A percentile compares a stretch with the other conserved stretches of the same genome.
Evolutionary conservation across 2,329 filamentous ascomycete species (phyloP).

Genomic region (Capronia americana): DNA sequence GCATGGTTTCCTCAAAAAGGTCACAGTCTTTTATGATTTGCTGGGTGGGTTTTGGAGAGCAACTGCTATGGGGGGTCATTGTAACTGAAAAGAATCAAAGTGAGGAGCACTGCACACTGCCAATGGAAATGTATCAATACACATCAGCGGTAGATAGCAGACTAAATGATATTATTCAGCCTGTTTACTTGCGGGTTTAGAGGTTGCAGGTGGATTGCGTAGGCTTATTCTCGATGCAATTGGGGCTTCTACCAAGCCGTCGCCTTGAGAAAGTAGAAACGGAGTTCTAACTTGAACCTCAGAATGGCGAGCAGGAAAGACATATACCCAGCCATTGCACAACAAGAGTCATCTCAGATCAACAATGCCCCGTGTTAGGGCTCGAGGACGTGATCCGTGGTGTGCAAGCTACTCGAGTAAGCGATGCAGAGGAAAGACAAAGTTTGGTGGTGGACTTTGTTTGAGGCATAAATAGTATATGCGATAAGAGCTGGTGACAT

Average conservation of each 20-base stretch:
- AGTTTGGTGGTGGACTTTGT: too few relatives aligned
- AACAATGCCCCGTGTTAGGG: too few relatives aligned
- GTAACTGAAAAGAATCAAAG: constrained; percentile 11
- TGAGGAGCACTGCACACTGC: constrained; percentile 26
- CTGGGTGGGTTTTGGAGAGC: constrained; percentile 5
- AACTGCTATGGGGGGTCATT: constrained; percentile 5
- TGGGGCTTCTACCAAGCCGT: neutral
- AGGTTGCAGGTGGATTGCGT: neutral
- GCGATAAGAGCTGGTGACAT: too few relatives aligned
- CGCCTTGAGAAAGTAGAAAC: neutral
- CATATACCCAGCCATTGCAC: neutral
- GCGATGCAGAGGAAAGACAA: too few relatives aligned
- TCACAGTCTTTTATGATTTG: neutral
- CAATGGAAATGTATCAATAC: constrained; percentile 32
- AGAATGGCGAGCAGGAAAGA: neutral
- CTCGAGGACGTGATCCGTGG: too few relatives aligned
- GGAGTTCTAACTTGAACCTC: neutral
- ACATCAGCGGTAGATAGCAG: constrained; percentile 29
- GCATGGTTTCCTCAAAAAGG: constrained; percentile 2
- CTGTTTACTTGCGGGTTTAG: neutral
- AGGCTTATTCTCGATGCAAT: too few relatives aligned
- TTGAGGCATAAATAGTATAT: too few relatives aligned
- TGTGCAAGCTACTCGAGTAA: too few relatives aligned
- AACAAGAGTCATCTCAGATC: neutral
- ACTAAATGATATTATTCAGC: constrained; percentile 18